Base-by-base conservation (phyloP, 805 yeast species). In the Clavispora santaluciae region DNA sequence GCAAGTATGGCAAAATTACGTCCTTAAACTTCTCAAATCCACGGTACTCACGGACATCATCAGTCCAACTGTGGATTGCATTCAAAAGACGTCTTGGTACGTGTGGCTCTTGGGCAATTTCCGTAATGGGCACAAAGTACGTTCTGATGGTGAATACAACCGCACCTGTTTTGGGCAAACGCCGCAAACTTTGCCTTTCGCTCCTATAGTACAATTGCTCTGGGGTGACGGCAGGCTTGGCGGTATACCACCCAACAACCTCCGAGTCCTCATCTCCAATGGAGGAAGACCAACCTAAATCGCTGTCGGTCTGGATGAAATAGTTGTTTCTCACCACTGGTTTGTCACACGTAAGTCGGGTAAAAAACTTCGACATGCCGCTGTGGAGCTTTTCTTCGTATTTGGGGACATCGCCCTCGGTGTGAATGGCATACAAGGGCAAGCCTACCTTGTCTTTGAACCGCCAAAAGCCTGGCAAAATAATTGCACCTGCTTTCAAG, bases 391-490 rank as follows among this genome's bases (percentile, higher is more conserved):
- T 76, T 28, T 73, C 75, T 40, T 75, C 67, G 52, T 74, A 81
- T 53, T 80, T 76, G 10, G 87, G 87, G 28, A 82, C 87, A 50
- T 79, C 83, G 21, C 86, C 87, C 33, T 75, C 63, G 8, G 81
- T 76, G 55, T 82, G 88, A 45, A 81, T 81, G 18, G 68, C 70
- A 29, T 72, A 63, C 33, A 81, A 59, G 13, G 83, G 79, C 60
- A 74, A 59, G 41, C 76, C 70, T 23, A 74, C 54, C 56, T 82
- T 82, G 52, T 82, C 87, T 39, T 61, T 69, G 31, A 82, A 68
- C 54, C 85, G 67, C 87, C 87, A 81, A 57, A 81, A 82, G 0
- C 83, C 87, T 3, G 88, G 82, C 35, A 81, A 66, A 53, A 78
- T 64, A 37, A 81, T 77, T 4, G 83, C 76, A 2, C 86, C 88